Evolutionary conservation across 345 rosid species (phyloP), one percentile per base, ranked within the genome.

Genomic region (Pelargonium nanum): DNA sequence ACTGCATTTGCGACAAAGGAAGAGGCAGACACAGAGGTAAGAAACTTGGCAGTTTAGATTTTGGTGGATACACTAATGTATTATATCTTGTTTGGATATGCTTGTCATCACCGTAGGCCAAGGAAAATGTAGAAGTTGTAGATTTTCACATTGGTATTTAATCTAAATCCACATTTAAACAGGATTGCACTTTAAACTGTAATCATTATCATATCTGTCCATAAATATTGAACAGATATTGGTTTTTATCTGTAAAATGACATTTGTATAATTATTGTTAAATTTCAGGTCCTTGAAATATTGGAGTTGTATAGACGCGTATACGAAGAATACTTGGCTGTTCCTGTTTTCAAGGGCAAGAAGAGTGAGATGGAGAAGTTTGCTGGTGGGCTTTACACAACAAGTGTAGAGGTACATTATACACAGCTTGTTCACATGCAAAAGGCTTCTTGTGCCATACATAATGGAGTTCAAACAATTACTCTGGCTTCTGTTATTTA

Each of bases 361-460:
- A 93, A 89, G 80, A 93, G 96, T 81, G 99, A 93, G 79, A 70
- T 81, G 70, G 97, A 89, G 78, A 93, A 93, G 82, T 93, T 89
- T 77, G 97, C 97, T 68, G 99, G 96, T 59, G 99, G 97, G 55
- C 88, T 82, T 72, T 93, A 93, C 85, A 93, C 97, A 24, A 93
- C 88, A 4, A 87, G 94, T 66, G 96, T 93, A 10, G 97, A 93
- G 99, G 97, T 84, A 76, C 34, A 16, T 52, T 51, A 70, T 26
- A 22, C 4, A 16, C 20, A 15, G 12, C 22, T 6, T 48, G 7
- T 21, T 45, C 52, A 10, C 63, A 9, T 40, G 48, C 60, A 23
- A 9, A 3, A 32, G 57, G 5, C 19, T 17, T 26, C 22, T 58
- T 54, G 45, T 24, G 58, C 59, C 51, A 15, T n/a, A 8, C 19